phyloP scores from a whole-genome alignment of 225 moss, liverwort and hornwort species.

The Thuidium tamariscinum region DNA sequence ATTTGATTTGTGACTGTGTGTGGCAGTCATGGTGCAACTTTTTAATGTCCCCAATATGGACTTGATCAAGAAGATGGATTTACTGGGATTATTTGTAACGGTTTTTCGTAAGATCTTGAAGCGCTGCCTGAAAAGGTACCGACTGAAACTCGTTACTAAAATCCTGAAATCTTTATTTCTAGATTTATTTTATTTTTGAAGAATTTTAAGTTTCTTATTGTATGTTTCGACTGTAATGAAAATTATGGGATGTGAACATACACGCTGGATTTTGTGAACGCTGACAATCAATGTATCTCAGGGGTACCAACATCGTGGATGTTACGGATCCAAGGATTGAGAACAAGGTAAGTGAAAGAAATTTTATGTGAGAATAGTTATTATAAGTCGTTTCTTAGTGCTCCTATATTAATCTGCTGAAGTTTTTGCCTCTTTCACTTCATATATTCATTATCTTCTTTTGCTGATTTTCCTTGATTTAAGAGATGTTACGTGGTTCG shows the following conservation, averaged over 20 bases:
- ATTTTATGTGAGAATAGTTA: background rate
- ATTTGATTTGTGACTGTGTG: background rate
- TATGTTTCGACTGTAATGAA: background rate
- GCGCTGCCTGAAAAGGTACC: slow-evolving; percentile 55
- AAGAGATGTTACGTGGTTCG: background rate
- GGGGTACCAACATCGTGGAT: slow-evolving; percentile 56
- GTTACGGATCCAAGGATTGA: slow-evolving; percentile 64
- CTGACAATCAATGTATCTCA: slow-evolving; percentile 15
- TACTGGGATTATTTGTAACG: slow-evolving; percentile 64
- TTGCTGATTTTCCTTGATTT: background rate
- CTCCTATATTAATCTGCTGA: background rate
- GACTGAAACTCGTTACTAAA: background rate
- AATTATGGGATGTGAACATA: background rate
- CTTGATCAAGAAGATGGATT: slow-evolving; percentile 58
- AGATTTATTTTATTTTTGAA: background rate
- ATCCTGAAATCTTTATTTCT: background rate
- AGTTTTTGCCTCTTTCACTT: background rate
- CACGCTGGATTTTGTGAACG: background rate
- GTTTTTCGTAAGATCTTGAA: slow-evolving; percentile 49
- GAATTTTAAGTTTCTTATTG: background rate
- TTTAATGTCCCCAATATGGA: slow-evolving; percentile 83
- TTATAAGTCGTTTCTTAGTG: background rate
- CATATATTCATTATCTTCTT: background rate
- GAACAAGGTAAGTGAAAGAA: slow-evolving; percentile 52
- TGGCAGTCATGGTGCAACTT: slow-evolving; percentile 98